Base-by-base conservation (phyloP, 2,329 filamentous ascomycete genomes). In the Venturia asperata region DNA sequence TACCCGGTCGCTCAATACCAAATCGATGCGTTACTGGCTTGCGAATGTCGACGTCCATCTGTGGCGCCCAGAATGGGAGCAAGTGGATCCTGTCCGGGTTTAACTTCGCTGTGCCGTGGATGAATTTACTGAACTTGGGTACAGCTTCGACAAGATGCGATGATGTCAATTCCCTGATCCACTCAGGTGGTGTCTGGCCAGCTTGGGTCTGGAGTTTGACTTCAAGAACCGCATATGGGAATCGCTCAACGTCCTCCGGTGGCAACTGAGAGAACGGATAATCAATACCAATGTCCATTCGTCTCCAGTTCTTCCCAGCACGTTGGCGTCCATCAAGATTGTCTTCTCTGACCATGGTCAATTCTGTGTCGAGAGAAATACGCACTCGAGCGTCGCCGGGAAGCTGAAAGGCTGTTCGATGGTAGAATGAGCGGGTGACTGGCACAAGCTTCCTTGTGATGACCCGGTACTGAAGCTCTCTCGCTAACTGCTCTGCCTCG, bases 91-190 rank as follows among this genome's bases (percentile, higher is more conserved):
- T 86, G 56, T 87, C 84, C 0, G 92, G 92, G 75, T 97, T 95
- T 58, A 99, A 79, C 13, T 86, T 90, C 11, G 93, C 93, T 1
- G 88, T 92, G 66, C 94, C 94, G 76, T 99, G 94, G 66, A 99
- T 97, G 76, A 97, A 99, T 78, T 99, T 99, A 73, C 92, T 97
- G 77, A 97, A 99, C 74, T 99, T 99, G 68, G 94, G 94, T 2
- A 99, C 92, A n/a, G 94, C 92, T 78, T 99, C 94, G 1, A 99
- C 94, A 19, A 99, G 83, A 78, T 99, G 94, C 68, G 92, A 96
- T 15, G 91, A 84, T 56, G 92, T 96, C 63, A 99, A 83, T 73
- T 97, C 91, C 27, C 92, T 88, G 70, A 99, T 93, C 94, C 94
- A 99, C 73, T 95, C 90, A 0, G 94, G 94, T 17, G 94, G 91